Evolutionary conservation across 768 basidiomycete genomes (phyloP).

Genomic region (Sarcomyxa edulis): DNA sequence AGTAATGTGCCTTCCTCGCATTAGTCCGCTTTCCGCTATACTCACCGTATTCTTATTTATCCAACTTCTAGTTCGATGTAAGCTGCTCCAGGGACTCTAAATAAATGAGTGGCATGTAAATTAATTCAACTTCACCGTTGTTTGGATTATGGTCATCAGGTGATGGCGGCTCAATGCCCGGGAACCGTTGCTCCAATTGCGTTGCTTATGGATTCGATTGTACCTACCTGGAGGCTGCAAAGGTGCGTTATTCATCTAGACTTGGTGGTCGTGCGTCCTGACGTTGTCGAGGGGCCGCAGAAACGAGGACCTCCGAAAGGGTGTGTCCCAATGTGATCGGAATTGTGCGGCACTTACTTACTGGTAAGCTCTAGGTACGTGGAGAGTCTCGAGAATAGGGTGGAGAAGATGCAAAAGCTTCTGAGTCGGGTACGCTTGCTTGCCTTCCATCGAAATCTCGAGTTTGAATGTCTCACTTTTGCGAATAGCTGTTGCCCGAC

Average conservation of each 20-base stretch:
- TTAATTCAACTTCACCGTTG: slow-evolving; percentile 37
- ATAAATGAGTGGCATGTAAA: not conserved
- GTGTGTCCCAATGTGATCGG: too few relatives aligned
- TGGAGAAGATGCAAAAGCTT: slow-evolving; percentile 62
- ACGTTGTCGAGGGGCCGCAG: slow-evolving; percentile 19
- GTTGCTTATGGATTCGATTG: slow-evolving; percentile 53
- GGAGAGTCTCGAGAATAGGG: slow-evolving; percentile 53
- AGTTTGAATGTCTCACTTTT: slow-evolving; percentile 9
- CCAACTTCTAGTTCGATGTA: slow-evolving; percentile 26
- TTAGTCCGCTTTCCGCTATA: slow-evolving; percentile 1
- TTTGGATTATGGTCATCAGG: slow-evolving; percentile 27
- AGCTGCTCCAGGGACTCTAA: slow-evolving; percentile 6
- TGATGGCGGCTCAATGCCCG: slow-evolving; percentile 64
- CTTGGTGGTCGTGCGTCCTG: not conserved
- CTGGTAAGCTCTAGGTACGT: slow-evolving; percentile 54
- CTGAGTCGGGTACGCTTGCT: slow-evolving; percentile 40
- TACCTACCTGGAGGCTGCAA: slow-evolving; percentile 64
- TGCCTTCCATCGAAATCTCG: not conserved
- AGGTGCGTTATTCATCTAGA: slow-evolving; percentile 36
- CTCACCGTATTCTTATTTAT: slow-evolving; percentile 3
- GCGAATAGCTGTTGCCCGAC: slow-evolving; percentile 43
- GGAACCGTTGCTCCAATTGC: slow-evolving; percentile 62
- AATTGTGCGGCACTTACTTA: too few relatives aligned
- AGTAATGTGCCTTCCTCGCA: slow-evolving; percentile 30
- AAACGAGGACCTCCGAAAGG: slow-evolving; percentile 61